phyloP scores from a whole-genome alignment of 169 alveolate species.

The Cryptosporidium ryanae region DNA sequence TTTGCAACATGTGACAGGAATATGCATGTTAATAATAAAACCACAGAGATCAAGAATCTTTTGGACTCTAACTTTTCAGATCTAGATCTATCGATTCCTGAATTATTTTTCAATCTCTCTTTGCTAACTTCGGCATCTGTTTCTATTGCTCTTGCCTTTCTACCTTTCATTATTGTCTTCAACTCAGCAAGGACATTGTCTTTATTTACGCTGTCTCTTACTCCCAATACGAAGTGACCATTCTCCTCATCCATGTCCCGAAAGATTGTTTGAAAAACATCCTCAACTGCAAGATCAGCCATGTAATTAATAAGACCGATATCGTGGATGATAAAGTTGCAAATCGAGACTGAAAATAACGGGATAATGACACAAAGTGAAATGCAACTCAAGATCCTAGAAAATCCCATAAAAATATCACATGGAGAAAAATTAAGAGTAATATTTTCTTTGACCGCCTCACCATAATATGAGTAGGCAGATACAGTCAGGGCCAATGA shows the following conservation, averaged over 20 bases:
- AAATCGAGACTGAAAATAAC: slow-evolving; percentile 44
- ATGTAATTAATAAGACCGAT: slow-evolving; percentile 67
- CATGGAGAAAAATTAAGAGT: slow-evolving; percentile 68
- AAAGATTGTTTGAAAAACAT: slow-evolving; percentile 40
- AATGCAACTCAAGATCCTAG: slow-evolving; percentile 59
- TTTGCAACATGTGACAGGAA: slow-evolving; percentile 70
- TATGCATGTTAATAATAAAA: slow-evolving; percentile 28
- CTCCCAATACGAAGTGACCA: not conserved
- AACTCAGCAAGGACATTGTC: slow-evolving; percentile 13
- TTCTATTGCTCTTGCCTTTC: slow-evolving; percentile 60
- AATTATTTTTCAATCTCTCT: not conserved
- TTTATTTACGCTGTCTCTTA: not conserved
- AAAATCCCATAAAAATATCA: slow-evolving; percentile 67
- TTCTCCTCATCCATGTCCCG: slow-evolving; percentile 1
- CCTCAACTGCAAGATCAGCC: slow-evolving; percentile 70
- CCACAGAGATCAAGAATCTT: slow-evolving; percentile 43
- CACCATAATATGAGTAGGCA: slow-evolving; percentile 58
- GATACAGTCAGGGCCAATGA: slow-evolving; percentile 56
- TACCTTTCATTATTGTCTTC: not conserved
- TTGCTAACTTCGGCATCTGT: slow-evolving; percentile 12
- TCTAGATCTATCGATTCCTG: slow-evolving; percentile 9
- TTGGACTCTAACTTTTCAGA: not conserved
- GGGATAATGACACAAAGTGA: slow-evolving; percentile 69
- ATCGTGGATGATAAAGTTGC: slow-evolving; percentile 56
- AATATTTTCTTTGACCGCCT: slow-evolving; percentile 52